These are phyloP conservation scores for Russula compacta DNA, from an alignment of 768 basidiomycete genomes.

Conservation along the genomic window DNA sequence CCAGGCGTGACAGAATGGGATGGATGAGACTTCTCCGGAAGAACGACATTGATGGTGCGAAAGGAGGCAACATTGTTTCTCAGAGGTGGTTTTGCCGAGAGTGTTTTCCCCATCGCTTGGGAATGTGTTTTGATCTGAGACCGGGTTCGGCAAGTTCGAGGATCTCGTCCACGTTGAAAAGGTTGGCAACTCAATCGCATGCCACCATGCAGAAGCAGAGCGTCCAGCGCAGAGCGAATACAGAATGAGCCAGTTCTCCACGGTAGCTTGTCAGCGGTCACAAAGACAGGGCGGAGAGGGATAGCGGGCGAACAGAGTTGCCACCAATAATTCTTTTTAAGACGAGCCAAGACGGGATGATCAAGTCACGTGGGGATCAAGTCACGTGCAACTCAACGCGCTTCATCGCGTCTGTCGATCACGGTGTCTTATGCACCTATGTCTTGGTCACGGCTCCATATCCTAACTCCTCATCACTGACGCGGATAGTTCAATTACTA, in stretches of 20 bases:
- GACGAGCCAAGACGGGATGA: background rate
- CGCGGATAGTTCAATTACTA: background rate
- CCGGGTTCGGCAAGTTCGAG: background rate
- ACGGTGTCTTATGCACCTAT: background rate
- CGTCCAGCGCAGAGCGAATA: constrained; percentile 12
- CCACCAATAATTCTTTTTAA: background rate
- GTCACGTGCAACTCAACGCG: constrained; percentile 15
- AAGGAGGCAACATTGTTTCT: background rate
- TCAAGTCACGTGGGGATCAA: constrained; percentile 5
- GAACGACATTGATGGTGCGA: constrained; percentile 13
- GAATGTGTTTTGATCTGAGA: background rate
- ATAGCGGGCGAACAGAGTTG: background rate
- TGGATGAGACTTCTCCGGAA: constrained; percentile 8
- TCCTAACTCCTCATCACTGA: background rate
- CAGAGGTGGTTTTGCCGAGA: background rate
- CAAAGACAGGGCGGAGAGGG: background rate
- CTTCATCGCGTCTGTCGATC: background rate
- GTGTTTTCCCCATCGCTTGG: background rate
- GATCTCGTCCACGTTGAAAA: background rate
- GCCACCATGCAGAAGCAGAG: constrained; percentile 7
- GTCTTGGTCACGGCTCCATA: background rate
- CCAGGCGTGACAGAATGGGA: background rate
- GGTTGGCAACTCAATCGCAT: constrained; percentile 10
- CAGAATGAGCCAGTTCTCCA: background rate
- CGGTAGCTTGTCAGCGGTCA: background rate